Evolutionary conservation across 768 basidiomycete species (phyloP).

Genomic region (Russula sp.): DNA sequence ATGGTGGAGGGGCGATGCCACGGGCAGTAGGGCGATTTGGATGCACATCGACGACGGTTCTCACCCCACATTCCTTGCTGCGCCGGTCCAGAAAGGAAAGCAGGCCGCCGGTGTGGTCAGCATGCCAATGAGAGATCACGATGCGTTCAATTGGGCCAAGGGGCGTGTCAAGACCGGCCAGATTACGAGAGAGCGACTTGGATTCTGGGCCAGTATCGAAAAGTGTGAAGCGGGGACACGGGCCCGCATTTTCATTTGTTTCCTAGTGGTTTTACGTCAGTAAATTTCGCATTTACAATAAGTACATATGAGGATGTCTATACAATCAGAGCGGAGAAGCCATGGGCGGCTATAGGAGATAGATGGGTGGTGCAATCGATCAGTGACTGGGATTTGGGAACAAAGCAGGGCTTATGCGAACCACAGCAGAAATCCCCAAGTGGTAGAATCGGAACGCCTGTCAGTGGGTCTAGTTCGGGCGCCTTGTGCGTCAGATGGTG

Average conservation of each 20-base stretch:
- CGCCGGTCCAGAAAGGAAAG: slow-evolving; percentile 53
- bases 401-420: slow-evolving; percentile 30
- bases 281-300: not conserved
- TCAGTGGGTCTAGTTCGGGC: slow-evolving; percentile 35
- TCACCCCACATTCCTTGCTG: slow-evolving; percentile 13
- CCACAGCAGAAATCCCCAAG: slow-evolving; percentile 67
- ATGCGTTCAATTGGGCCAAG: slow-evolving; percentile 51
- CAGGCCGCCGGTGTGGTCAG: slow-evolving; percentile 51
- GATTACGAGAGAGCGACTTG: slow-evolving; percentile 65
- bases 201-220: slow-evolving; percentile 86
- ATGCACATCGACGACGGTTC: slow-evolving; percentile 63
- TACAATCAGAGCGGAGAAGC: slow-evolving; percentile 75
- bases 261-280: slow-evolving; percentile 34
- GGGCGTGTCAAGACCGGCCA: slow-evolving; percentile 49
- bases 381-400: not conserved
- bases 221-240: slow-evolving; percentile 45
- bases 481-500: slow-evolving; percentile 50
- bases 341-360: slow-evolving; percentile 57
- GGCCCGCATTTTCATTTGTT: slow-evolving; percentile 41
- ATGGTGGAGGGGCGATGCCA: slow-evolving; percentile 62
- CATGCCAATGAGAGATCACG: slow-evolving; percentile 49
- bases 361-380: not conserved
- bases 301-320: not conserved
- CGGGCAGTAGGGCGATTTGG: slow-evolving; percentile 66
- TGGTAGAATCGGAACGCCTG: slow-evolving; percentile 59